Percentiles rank a stretch among this genome's conserved stretches.
Evolutionary conservation across 2,329 filamentous ascomycete species (phyloP).

Genomic region (Colletotrichum coccodes): DNA sequence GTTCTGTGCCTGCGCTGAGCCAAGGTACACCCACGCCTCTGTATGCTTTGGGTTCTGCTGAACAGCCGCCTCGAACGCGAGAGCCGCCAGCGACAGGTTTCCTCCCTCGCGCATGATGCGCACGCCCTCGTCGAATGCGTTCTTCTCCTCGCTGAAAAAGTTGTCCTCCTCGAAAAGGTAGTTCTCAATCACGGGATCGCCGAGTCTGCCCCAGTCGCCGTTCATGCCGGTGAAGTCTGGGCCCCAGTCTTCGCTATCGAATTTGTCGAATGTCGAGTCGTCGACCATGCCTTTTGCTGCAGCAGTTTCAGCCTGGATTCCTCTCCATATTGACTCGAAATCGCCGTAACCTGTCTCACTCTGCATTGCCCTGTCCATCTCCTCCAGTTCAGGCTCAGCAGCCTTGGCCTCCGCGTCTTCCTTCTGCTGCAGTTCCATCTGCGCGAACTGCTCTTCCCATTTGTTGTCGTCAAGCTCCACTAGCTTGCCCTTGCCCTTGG

Average conservation of each 20-base stretch:
- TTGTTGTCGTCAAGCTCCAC: conserved; percentile 93
- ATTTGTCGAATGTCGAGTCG: conserved; percentile 70
- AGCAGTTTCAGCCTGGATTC: conserved; percentile 81
- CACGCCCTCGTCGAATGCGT: conserved; percentile 93
- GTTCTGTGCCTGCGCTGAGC: conserved; percentile 94
- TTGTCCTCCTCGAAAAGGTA: conserved; percentile 98
- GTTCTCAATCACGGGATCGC: conserved; percentile 83
- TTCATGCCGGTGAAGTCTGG: conserved; percentile 69
- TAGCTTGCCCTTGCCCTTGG: conserved; percentile 89
- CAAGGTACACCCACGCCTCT: conserved; percentile 93
- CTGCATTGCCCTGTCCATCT: conserved; percentile 77
- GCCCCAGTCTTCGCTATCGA: conserved; percentile 83
- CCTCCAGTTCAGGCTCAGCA: conserved; percentile 85
- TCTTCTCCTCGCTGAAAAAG: conserved; percentile 80
- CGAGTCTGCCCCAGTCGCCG: conserved; percentile 70
- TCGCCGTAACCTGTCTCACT: conserved; percentile 82
- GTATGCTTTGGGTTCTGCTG: conserved; percentile 89
- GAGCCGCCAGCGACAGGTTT: conserved; percentile 90
- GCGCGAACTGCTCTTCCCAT: conserved; percentile 96
- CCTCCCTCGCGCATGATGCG: conserved; percentile 94
- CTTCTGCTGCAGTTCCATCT: conserved; percentile 78
- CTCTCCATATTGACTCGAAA: conserved; percentile 90
- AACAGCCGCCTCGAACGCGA: conserved; percentile 95
- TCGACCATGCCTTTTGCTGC: conserved; percentile 78
- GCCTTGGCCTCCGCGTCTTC: conserved; percentile 63